phyloP scores from a whole-genome alignment of 2,329 filamentous ascomycete genomes.

The Balansia obtecta region DNA sequence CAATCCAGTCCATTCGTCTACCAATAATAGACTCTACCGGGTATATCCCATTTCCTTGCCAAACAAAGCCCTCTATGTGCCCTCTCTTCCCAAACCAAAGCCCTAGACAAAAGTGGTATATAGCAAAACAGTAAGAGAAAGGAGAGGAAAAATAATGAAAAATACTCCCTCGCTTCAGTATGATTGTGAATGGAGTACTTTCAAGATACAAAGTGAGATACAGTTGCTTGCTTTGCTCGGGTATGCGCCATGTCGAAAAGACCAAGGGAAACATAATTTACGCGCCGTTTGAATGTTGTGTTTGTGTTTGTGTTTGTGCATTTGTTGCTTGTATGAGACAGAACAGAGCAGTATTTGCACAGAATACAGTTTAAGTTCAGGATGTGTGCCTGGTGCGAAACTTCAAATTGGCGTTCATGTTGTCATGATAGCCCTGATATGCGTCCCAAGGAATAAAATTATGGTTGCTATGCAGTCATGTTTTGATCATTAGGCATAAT shows the following conservation, averaged over 20 bases:
- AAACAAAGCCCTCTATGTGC: constrained; percentile 9
- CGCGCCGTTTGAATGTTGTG: not conserved
- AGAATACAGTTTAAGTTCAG: not conserved
- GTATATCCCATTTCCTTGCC: constrained; percentile 1
- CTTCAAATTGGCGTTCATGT: not conserved
- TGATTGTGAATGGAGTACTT: no score
- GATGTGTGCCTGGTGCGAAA: not conserved
- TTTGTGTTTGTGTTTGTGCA: not conserved
- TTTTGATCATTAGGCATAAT: not conserved
- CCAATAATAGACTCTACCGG: not conserved
- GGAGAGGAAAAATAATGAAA: not conserved
- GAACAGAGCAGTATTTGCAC: not conserved
- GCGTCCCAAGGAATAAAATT: not conserved
- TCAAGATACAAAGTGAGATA: not conserved
- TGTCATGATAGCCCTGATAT: not conserved
- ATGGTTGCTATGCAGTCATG: not conserved
- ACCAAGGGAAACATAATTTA: not conserved
- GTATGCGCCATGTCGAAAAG: not conserved
- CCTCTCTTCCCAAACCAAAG: not conserved
- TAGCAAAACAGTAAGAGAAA: constrained; percentile 5
- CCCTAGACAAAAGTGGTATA: constrained; percentile 3
- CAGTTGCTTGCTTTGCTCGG: not conserved
- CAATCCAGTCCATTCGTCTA: not conserved
- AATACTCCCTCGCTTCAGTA: constrained; percentile 1
- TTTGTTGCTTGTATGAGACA: not conserved